These are phyloP conservation scores for Russula sp. DNA, from an alignment of 768 basidiomycete genomes.

Conservation along the genomic window DNA sequence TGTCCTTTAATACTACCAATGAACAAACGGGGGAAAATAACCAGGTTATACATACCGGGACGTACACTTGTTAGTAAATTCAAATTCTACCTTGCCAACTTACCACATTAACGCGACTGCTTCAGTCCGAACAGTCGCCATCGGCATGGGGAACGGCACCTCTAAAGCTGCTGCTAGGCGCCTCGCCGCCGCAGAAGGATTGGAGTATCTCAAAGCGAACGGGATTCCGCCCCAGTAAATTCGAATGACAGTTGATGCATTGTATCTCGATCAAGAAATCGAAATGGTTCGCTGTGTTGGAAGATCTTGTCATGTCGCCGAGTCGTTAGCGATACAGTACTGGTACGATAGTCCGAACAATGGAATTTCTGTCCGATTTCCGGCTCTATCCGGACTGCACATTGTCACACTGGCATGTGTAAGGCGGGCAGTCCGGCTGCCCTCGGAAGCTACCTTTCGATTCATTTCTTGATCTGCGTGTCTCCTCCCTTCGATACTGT, in stretches of 20 bases:
- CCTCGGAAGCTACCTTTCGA: too few relatives aligned
- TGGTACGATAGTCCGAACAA: not conserved
- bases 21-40: conserved; percentile 1
- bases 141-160: not conserved
- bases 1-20: not conserved
- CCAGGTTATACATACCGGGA: not conserved
- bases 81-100: too few relatives aligned
- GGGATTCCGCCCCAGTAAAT: conserved; percentile 3
- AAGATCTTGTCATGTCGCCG: too few relatives aligned
- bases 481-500: too few relatives aligned
- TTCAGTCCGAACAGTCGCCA: not conserved
- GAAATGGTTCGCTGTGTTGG: not conserved
- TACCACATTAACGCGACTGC: not conserved
- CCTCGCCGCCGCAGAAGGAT: conserved; percentile 1
- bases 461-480: too few relatives aligned
- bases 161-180: not conserved
- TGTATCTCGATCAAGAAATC: not conserved
- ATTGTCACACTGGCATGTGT: too few relatives aligned
- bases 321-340: not conserved
- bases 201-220: not conserved
- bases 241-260: not conserved
- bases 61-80: conserved; percentile 15
- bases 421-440: too few relatives aligned
- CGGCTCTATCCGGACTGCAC: conserved; percentile 1
- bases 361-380: not conserved